Base-by-base conservation (phyloP, 2,329 filamentous ascomycete genomes). In the Penicillium concentricum region DNA sequence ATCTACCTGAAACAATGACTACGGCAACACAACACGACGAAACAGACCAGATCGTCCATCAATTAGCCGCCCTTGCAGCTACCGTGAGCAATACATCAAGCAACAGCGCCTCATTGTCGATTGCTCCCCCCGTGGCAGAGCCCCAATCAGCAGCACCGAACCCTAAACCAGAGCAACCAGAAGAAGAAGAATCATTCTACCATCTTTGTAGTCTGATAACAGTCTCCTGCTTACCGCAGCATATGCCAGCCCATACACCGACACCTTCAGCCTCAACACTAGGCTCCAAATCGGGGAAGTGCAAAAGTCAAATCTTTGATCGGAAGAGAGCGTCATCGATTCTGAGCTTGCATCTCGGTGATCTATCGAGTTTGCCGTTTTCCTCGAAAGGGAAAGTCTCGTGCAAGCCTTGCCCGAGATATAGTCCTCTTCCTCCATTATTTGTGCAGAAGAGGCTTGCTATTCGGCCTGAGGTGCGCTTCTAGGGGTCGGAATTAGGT, bases 201-300 rank as follows among this genome's bases (percentile, higher is more conserved):
- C 62, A 67, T 37, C 57, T 67, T 30, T 32, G 49, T 28, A 65
- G 60, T 46, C 45, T 66, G 35, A 67, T 67, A 51, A 66, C 63
- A 32, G 35, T 61, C 37, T 63, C 64, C 12, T 53, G 35, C 22
- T 24, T 49, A 3, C 46, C 62, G 5, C 54, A 54, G 9, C 47
- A 54, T 16, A 39, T 49, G 22, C 32, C 56, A 16, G 32, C 35
- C 13, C 51, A 46, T 20, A 47, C 34, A 4, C 20, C 51, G 26
- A 39, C 41, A 7, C 18, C 43, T 16, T 53, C 57, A 2, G 37
- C 37, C 15, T 52, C 49, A 28, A 57, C 39, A n/a, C 13, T 50
- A n/a, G 32, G 24, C 7, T 57, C 55, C 22, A 42, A 42, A 13
- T 28, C 39, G 5, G 50, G 39, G 13, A 44, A 41, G 16, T 16